Percentiles rank a stretch among this genome's conserved stretches.
phyloP scores from a whole-genome alignment of 75 land plant genomes.

The Cupressus sempervirens region DNA sequence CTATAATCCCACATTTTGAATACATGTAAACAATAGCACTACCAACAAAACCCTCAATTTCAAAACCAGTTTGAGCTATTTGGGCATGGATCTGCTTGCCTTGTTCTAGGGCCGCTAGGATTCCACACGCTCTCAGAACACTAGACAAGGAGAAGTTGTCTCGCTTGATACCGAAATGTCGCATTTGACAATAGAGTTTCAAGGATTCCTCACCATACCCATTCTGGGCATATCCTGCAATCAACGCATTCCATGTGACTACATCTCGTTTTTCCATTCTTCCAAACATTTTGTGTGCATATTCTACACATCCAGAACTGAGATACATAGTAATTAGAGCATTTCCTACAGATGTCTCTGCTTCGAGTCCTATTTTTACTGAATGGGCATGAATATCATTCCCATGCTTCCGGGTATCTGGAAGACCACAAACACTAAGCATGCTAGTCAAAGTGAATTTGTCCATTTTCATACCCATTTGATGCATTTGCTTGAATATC shows the following conservation, averaged over 20 bases:
- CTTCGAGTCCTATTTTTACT: slow-evolving; percentile 30
- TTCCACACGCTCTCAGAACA: slow-evolving; percentile 31
- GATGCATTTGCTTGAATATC: slow-evolving; percentile 43
- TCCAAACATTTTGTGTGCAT: slow-evolving; percentile 28
- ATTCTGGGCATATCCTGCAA: slow-evolving; percentile 25
- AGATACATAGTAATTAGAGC: slow-evolving; percentile 50
- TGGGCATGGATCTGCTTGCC: slow-evolving; percentile 42
- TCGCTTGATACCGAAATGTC: slow-evolving; percentile 5
- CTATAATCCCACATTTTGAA: slow-evolving; percentile 39
- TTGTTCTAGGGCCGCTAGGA: slow-evolving; percentile 23
- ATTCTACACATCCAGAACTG: slow-evolving; percentile 14
- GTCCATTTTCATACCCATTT: slow-evolving; percentile 54
- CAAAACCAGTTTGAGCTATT: slow-evolving; percentile 22
- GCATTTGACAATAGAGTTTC: slow-evolving; percentile 18
- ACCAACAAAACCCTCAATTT: slow-evolving; percentile 24
- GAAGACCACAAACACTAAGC: slow-evolving; percentile 51
- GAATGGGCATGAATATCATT: slow-evolving; percentile 36
- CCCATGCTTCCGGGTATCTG: slow-evolving; percentile 23
- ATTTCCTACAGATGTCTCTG: slow-evolving; percentile 34
- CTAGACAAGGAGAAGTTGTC: slow-evolving; percentile 32
- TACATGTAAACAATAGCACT: slow-evolving; percentile 53
- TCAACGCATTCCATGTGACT: slow-evolving; percentile 39
- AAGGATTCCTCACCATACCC: slow-evolving; percentile 18
- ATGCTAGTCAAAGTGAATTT: slow-evolving; percentile 38
- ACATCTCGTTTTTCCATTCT: slow-evolving; percentile 14